Evolutionary conservation across 371 early-diverging fungal species (phyloP).

Genomic region (Capillidium rhysosporum): DNA sequence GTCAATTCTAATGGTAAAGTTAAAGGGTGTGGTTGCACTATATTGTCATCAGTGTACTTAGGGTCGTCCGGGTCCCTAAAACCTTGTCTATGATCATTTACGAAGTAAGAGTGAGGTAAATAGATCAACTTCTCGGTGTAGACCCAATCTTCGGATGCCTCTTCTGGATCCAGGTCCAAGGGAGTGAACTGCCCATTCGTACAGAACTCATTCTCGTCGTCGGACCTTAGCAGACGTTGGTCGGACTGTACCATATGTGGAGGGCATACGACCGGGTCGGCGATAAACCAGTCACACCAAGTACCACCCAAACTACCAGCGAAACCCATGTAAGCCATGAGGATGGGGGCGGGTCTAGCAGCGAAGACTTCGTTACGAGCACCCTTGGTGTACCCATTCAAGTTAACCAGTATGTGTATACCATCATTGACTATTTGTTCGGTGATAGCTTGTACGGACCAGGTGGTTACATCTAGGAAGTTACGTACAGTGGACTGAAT

Average conservation of each 20-base stretch:
- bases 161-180: slow-evolving; percentile 55
- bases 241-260: slow-evolving; percentile 60
- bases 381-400: slow-evolving; percentile 89
- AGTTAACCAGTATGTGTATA: slow-evolving; percentile 70
- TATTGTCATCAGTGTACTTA: slow-evolving; percentile 12
- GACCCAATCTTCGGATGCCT: slow-evolving; percentile 33
- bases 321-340: slow-evolving; percentile 83
- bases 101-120: slow-evolving; percentile 82
- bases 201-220: background rate
- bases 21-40: slow-evolving; percentile 12
- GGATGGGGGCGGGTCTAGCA: slow-evolving; percentile 71
- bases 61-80: slow-evolving; percentile 58
- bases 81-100: slow-evolving; percentile 83
- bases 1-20: slow-evolving; percentile 13
- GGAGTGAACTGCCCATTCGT: slow-evolving; percentile 9
- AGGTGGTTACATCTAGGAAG: slow-evolving; percentile 53
- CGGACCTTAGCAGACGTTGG: slow-evolving; percentile 16
- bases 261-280: slow-evolving; percentile 74
- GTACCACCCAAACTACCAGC: slow-evolving; percentile 76
- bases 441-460: slow-evolving; percentile 58
- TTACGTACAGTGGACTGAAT: slow-evolving; percentile 26
- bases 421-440: slow-evolving; percentile 49
- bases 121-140: slow-evolving; percentile 81
- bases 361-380: slow-evolving; percentile 88
- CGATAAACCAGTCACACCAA: slow-evolving; percentile 84